These are phyloP conservation scores for Betula pendula DNA, from an alignment of 306 rosid genomes.

Conservation along the genomic window DNA sequence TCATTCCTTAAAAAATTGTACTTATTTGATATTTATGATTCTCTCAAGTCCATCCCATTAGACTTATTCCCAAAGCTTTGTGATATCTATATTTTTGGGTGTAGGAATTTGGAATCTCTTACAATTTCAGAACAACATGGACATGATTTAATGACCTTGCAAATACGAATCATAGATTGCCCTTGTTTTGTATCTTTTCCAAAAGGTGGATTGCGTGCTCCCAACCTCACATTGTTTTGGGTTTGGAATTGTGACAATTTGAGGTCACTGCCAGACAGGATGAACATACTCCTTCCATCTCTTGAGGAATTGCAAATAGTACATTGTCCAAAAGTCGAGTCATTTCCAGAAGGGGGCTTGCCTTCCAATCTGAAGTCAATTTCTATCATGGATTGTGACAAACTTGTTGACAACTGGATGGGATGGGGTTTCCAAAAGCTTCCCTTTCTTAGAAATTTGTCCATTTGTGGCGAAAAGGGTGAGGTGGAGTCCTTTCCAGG, in stretches of 20 bases:
- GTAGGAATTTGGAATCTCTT: neutral
- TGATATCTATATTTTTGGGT: no score
- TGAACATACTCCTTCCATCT: constrained; percentile 15
- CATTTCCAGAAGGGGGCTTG: constrained; percentile 9
- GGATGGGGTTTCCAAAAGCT: constrained; percentile 28
- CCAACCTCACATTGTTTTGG: neutral
- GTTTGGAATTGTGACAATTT: neutral
- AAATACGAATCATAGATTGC: fast-evolving
- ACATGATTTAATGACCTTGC: neutral
- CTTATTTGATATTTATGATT: neutral
- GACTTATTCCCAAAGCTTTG: no score
- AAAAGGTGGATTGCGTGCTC: neutral
- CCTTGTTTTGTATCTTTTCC: neutral
- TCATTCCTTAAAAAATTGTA: no score
- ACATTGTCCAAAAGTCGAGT: constrained; percentile 27
- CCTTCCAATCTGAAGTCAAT: neutral
- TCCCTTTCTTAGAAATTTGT: fast-evolving
- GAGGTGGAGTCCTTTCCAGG: constrained; percentile 3
- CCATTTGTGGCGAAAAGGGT: neutral
- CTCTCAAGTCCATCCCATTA: no score
- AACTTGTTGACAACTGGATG: neutral
- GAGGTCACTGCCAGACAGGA: neutral
- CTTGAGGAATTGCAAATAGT: fast-evolving
- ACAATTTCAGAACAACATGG: neutral
- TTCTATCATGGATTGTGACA: neutral